Conservation (phyloP, 2,329 filamentous ascomycete genomes). For the Niveomyces coronatus region DNA sequence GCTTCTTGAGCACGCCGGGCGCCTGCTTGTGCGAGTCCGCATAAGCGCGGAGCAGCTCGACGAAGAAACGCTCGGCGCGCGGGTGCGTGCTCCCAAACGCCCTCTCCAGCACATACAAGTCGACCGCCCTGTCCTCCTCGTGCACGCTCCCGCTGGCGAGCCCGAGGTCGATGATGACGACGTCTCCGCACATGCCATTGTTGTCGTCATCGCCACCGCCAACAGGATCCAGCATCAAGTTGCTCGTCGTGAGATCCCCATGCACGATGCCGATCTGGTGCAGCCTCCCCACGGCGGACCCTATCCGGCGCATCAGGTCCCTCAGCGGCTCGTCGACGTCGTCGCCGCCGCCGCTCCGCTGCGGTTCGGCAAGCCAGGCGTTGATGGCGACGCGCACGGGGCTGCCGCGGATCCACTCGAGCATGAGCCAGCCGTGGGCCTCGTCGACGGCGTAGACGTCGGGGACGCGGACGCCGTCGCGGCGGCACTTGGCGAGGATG, state of each 20-base stretch:
- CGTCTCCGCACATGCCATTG: slow-evolving; percentile 51
- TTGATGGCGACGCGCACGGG: slow-evolving; percentile 64
- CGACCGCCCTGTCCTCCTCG: slow-evolving; percentile 90
- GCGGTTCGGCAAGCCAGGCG: slow-evolving; percentile 53
- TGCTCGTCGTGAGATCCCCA: slow-evolving; percentile 94
- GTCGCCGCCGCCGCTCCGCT: slow-evolving; percentile 28
- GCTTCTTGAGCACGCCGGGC: slow-evolving; percentile 60
- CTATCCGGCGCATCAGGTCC: slow-evolving; percentile 60
- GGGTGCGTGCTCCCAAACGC: slow-evolving; percentile 95
- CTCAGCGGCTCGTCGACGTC: slow-evolving; percentile 42
- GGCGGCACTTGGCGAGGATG: slow-evolving; percentile 66
- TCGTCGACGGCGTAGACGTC: slow-evolving; percentile 63
- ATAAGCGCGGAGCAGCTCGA: slow-evolving; percentile 66
- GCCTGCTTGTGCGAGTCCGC: slow-evolving; percentile 64
- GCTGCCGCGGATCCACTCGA: slow-evolving; percentile 73
- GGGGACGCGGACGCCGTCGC: slow-evolving; percentile 74
- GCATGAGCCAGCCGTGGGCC: slow-evolving; percentile 60
- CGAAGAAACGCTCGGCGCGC: slow-evolving; percentile 66
- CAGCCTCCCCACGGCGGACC: slow-evolving; percentile 59
- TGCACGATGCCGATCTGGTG: slow-evolving; percentile 84
- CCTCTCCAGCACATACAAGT: slow-evolving; percentile 89
- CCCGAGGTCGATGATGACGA: slow-evolving; percentile 91
- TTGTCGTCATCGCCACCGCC: slow-evolving; percentile 13
- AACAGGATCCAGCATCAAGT: slow-evolving; percentile 64
- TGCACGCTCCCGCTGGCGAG: slow-evolving; percentile 70